phyloP scores from a whole-genome alignment of 371 early-diverging fungal genomes.

The Zancudomyces culisetae region DNA sequence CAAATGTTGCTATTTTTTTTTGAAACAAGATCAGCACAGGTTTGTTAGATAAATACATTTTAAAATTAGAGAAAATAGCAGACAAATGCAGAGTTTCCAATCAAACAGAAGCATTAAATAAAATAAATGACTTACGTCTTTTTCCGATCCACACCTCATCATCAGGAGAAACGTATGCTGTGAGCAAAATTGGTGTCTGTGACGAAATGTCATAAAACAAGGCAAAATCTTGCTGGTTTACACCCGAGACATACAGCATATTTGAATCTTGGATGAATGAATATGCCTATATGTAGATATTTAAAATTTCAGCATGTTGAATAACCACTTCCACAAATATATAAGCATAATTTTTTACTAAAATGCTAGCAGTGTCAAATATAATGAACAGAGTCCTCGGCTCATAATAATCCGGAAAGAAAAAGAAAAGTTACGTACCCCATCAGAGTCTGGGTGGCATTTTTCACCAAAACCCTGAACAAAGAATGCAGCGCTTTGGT shows the following conservation, averaged over 20 bases:
- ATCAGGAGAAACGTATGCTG: constrained; percentile 45
- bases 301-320: too few species aligned
- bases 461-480: constrained; percentile 38
- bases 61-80: neutral
- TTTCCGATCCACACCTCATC: constrained; percentile 73
- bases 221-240: constrained; percentile 51
- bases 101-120: constrained; percentile 5
- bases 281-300: too few species aligned
- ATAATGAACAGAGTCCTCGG: too few species aligned
- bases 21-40: too few species aligned
- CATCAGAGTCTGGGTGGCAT: constrained; percentile 55
- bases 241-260: constrained; percentile 59
- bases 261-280: constrained; percentile 72
- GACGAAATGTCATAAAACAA: constrained; percentile 46
- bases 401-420: too few species aligned
- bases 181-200: constrained; percentile 37
- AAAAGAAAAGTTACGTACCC: constrained; percentile 13
- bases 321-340: too few species aligned
- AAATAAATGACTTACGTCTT: constrained; percentile 16
- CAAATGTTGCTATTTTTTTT: constrained; percentile 13
- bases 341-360: too few species aligned
- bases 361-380: too few species aligned
- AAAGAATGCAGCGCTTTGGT: constrained; percentile 39
- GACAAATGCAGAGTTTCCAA: neutral
- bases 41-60: neutral